Evolutionary conservation across 805 yeast species (phyloP).

Genomic region (Pichia gijzeniarum): DNA sequence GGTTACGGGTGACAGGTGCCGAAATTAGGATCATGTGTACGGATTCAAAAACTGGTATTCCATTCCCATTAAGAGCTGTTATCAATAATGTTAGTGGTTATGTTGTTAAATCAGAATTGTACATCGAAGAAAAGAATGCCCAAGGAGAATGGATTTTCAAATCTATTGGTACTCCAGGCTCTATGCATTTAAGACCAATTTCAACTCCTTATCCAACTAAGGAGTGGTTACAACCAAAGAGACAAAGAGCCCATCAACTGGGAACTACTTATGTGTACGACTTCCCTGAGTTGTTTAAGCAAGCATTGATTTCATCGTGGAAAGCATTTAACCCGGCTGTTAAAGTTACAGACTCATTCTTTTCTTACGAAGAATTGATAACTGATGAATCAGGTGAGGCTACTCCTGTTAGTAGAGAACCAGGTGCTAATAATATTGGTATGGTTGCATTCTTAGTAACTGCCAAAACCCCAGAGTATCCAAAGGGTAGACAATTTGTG

Average conservation of each 20-base stretch:
- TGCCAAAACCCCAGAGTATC: conserved; percentile 94
- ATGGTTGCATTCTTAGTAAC: conserved; percentile 94
- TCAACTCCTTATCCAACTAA: conserved; percentile 96
- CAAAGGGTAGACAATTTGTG: conserved; percentile 89
- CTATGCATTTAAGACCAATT: conserved; percentile 95
- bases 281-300: conserved; percentile 97
- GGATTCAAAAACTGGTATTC: conserved; percentile 78
- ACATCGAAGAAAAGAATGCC: conserved; percentile 87
- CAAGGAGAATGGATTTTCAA: conserved; percentile 97
- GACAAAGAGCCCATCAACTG: conserved; percentile 96
- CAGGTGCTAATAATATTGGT: conserved; percentile 93
- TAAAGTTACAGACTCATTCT: conserved; percentile 69
- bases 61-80: conserved; percentile 94
- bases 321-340: conserved; percentile 49
- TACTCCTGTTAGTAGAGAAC: conserved; percentile 88
- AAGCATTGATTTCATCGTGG: conserved; percentile 85
- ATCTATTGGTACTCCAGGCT: conserved; percentile 89
- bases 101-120: conserved; percentile 91
- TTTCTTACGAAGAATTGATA: conserved; percentile 76
- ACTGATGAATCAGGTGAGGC: conserved; percentile 73
- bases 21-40: conserved; percentile 95
- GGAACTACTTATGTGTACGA: conserved; percentile 98
- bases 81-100: conserved; percentile 96
- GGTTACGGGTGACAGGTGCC: conserved; percentile 94
- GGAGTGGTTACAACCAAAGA: conserved; percentile 96